Base-by-base conservation (phyloP, 1,284 basidiomycete species). In the Boletus mariae region DNA sequence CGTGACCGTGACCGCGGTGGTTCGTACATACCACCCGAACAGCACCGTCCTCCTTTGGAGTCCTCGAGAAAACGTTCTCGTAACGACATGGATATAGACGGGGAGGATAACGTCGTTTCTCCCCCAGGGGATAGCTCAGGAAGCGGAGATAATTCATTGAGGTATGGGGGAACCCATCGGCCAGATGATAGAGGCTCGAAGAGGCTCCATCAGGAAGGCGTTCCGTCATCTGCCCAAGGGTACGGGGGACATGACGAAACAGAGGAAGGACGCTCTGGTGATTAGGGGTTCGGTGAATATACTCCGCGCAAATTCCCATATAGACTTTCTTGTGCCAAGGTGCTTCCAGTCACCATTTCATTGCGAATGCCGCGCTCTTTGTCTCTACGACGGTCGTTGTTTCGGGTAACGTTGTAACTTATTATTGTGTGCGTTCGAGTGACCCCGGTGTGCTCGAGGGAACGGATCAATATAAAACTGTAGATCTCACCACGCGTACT, bases 41-140 rank as follows among this genome's bases (percentile, higher is more conserved):
- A 70, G 55, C 64, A 68, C 31, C 66, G 49, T 15, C 58, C 62
- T 43, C 54, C 54, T 67, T 56, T 62, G 52, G 71, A 68, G 40
- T 13, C 64, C 47, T 74, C 80, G 51, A 75, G 81, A 63, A 85
- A 84, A 63, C 75, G 84, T 53, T 75, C 71, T 56, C 73, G 81
- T 55, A 76, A 77, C 48, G 83, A 85, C 48, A 81, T 84, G 80
- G 83, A 86, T 45, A 71, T 81, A 49, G 81, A 75, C 52, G 70
- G 61, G 31, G 70, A 81, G 45, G 75, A 73, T 61, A 77, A 77
- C 51, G 73, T 76, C 59, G 70, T 66, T 55, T 69, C 59, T 77
- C 61, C 63, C 48, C 44, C 59, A n/a, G 57, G 70, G 46, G 68
- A 69, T 17, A 57, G 54, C 38, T 70, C 69, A 59, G 66, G 68